Conservation (phyloP, 129 eudicot species). For the Solidago caesia region DNA sequence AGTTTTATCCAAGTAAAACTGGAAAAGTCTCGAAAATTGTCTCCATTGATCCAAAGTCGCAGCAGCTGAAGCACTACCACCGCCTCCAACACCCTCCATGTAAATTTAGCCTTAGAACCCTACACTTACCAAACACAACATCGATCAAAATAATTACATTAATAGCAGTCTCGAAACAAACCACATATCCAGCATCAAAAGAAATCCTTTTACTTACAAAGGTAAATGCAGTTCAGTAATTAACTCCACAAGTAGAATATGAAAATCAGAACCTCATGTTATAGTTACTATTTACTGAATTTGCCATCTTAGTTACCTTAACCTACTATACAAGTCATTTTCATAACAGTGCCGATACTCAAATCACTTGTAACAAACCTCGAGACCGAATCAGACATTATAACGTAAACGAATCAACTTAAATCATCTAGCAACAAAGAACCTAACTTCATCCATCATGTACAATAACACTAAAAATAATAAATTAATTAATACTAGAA, state of each 20-base stretch:
- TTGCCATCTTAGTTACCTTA: not conserved
- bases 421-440: not conserved
- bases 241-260: not conserved
- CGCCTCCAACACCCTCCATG: conserved; percentile 71
- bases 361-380: no score
- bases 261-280: not conserved
- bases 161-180: not conserved
- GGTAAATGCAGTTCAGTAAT: not conserved
- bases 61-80: conserved; percentile 45
- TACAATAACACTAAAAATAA: not conserved
- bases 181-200: not conserved
- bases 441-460: not conserved
- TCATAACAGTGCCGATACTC: no score
- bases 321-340: no score
- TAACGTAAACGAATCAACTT: conserved; percentile 4
- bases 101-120: conserved; percentile 33
- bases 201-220: not conserved
- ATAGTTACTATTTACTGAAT: not conserved
- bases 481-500: not conserved
- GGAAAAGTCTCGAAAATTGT: conserved; percentile 59
- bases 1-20: conserved; percentile 74
- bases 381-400: conserved; percentile 4
- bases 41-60: conserved; percentile 65
- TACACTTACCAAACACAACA: conserved; percentile 25
- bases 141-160: conserved; percentile 15